Percentiles rank a stretch among this genome's conserved stretches.
Conservation (phyloP, 768 basidiomycete species). For the Mycena chlorophos region DNA sequence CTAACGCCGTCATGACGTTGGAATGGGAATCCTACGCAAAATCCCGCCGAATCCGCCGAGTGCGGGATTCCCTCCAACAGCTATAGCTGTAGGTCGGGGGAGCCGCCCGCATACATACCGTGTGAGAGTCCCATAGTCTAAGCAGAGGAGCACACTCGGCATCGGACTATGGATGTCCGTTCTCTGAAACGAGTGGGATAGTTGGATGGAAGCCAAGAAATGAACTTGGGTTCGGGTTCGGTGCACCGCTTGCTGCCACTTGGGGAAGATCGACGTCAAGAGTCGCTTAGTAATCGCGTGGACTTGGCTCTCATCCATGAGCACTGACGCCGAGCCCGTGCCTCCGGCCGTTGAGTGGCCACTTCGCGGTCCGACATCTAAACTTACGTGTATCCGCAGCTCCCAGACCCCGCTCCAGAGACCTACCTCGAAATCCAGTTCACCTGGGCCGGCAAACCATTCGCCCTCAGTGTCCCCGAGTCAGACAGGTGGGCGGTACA, state of each 20-base stretch:
- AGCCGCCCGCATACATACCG: too few species aligned
- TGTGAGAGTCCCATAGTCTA: too few species aligned
- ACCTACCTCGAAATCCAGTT: constrained; percentile 67
- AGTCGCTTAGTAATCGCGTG: not conserved
- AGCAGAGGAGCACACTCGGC: not conserved
- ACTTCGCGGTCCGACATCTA: not conserved
- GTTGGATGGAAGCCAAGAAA: not conserved
- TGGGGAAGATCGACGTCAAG: not conserved
- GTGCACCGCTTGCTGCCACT: not conserved
- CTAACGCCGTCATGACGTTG: not conserved
- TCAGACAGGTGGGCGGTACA: constrained; percentile 78
- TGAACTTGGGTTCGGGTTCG: not conserved
- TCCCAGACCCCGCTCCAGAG: constrained; percentile 29
- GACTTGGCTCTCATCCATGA: too few species aligned
- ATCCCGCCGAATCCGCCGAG: constrained; percentile 3
- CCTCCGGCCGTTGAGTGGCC: not conserved
- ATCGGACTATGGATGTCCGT: not conserved
- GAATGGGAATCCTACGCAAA: not conserved
- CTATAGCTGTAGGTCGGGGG: too few species aligned
- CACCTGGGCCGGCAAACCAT: constrained; percentile 70
- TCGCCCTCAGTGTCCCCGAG: constrained; percentile 66
- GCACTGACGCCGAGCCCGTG: not conserved
- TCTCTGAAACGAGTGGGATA: not conserved
- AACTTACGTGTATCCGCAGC: not conserved
- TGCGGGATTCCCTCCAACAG: constrained; percentile 1